A percentile compares a stretch with the other conserved stretches of the same genome.
Conservation (phyloP, 768 basidiomycete genomes). For the Agrocybe pediades region DNA sequence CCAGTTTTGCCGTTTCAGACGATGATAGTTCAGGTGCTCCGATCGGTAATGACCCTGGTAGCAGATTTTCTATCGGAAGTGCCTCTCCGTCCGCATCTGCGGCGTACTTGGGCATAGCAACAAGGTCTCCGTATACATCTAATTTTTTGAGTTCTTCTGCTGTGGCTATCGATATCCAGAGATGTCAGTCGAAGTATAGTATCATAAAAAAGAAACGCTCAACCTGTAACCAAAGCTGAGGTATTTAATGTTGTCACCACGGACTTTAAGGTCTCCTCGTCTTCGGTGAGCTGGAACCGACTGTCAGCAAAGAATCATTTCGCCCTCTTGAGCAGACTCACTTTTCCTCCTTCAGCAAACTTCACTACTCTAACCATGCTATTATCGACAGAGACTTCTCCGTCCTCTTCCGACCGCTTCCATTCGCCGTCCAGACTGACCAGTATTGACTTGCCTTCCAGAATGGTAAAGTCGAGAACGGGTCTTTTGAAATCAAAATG, state of each 20-base stretch:
- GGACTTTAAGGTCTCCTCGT: slow-evolving; percentile 19
- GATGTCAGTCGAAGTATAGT: not conserved
- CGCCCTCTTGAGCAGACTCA: slow-evolving; percentile 22
- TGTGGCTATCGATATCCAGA: slow-evolving; percentile 38
- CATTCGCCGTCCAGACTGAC: slow-evolving; percentile 53
- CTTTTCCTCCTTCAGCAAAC: slow-evolving; percentile 41
- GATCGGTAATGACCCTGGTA: slow-evolving; percentile 14
- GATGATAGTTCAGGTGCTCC: slow-evolving; percentile 26
- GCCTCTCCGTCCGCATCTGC: slow-evolving; percentile 5
- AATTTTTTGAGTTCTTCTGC: slow-evolving; percentile 49
- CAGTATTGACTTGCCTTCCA: slow-evolving; percentile 39
- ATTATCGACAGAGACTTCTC: slow-evolving; percentile 10
- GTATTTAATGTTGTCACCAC: slow-evolving; percentile 50
- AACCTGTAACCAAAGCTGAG: slow-evolving; percentile 48
- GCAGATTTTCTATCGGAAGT: not conserved
- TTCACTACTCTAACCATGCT: slow-evolving; percentile 30
- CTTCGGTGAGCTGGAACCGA: slow-evolving; percentile 38
- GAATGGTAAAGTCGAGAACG: slow-evolving; percentile 57
- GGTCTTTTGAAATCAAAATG: slow-evolving; percentile 57
- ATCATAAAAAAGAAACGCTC: slow-evolving; percentile 2
- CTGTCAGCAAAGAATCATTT: not conserved
- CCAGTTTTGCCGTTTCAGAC: slow-evolving; percentile 21
- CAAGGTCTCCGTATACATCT: slow-evolving; percentile 61
- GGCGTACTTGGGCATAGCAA: slow-evolving; percentile 58
- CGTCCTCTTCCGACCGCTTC: slow-evolving; percentile 17